Evolutionary conservation across 805 yeast species (phyloP), one percentile per base, ranked within the genome.

Genomic region (Monosporozyma siamensis): DNA sequence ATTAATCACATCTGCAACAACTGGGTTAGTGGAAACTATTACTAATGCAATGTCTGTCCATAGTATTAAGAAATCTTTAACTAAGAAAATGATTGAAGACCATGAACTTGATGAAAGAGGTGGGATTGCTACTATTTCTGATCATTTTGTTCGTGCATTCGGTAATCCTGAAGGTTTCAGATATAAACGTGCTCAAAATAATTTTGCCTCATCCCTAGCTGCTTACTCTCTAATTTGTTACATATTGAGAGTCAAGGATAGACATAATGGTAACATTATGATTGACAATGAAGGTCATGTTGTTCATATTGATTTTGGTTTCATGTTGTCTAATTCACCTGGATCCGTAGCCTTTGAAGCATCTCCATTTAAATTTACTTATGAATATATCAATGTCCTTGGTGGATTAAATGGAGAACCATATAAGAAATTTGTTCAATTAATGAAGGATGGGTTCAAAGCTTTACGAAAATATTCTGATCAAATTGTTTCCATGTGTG

Each of bases 251-350:
- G 85, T 92, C 46, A 92, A 92, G 60, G 98, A 92, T 63, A 76
- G 98, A 51, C 98, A 90, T 59, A 90, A 90, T 58, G 98, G 98
- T 56, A 92, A 92, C 61, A 89, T 92, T 45, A 90, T 92, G 98
- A 69, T 90, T 31, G 98, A 92, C 57, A 79, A 82, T 45, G 95
- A 90, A 46, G 98, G 98, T 0, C 98, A 92, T 58, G 82, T 92
- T 10, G 79, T 90, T 37, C 95, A 86, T 61, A 92, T 92, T 52
- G 98, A 92, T 64, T 92, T 92, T 67, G 98, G 98, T 0, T 90
- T 87, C 61, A 64, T 90, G 59, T 69, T 90, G 3, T 86, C 96
- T 0, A 90, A 92, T 57, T 82, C 97, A 0, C 99, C 99, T 0
- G 98, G 98, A 3, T 82, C 95, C 39, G 88, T 92, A 43, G 96